Base-by-base conservation (phyloP, 2,329 filamentous ascomycete species). In the Microdochium nivale region DNA sequence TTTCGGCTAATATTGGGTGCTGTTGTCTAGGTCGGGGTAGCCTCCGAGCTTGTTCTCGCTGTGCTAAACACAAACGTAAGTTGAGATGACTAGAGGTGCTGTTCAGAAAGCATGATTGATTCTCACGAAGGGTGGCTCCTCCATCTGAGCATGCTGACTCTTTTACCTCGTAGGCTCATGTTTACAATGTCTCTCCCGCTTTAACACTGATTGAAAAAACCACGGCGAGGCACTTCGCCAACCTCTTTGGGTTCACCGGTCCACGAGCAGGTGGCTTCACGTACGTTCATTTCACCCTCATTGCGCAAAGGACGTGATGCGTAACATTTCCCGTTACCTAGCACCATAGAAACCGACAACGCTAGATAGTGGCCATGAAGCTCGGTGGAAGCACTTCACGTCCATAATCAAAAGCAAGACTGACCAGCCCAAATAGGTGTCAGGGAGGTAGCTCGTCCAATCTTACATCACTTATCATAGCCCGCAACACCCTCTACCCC, bases 161-260 rank as follows among this genome's bases (percentile, higher is more conserved):
- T 40, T 19, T 7, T 8, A 30, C 27, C 16, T 13, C 7, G 14
- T 52, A 85, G 82, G 74, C 91, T 16, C 94, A 97, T 67, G 89
- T 97, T 55, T 97, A 90, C 72, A 87, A 92, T 70, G 91, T 96
- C 52, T 96, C 92, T 0, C 94, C 94, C 0, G 90, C 88, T 8
- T 74, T 97, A 49, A 89, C 89, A 0, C 69, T 96, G 8, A 83
- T 97, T 55, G 94, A 97, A 69, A 96, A 96, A 67, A 79, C 81
- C 50, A 95, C 89, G 0, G 81, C 87, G 13, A 79, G 78, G 40
- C 77, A 80, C 1, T 75, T 99, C 21, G 92, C 92, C 1, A 70
- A 73, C 2, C 75, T 91, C 23, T 95, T 95, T 61, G 89, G 89
- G 5, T 83, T 95, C 64, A 75, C 68, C 4, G 87, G 87, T 0